phyloP scores from a whole-genome alignment of 2,329 filamentous ascomycete species.

The Orbilia brochopaga region DNA sequence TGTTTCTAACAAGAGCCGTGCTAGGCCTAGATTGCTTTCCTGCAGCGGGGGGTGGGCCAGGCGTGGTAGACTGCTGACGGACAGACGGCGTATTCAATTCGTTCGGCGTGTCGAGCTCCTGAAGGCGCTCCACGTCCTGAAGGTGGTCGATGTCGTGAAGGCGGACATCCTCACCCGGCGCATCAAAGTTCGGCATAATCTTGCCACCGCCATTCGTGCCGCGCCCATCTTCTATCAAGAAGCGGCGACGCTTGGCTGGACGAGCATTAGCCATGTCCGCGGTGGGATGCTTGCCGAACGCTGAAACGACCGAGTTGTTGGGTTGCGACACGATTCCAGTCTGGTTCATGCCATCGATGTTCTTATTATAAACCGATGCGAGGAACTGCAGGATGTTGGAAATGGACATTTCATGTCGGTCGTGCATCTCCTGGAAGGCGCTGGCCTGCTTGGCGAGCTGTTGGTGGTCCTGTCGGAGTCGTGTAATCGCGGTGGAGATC shows the following conservation, averaged over 20 bases:
- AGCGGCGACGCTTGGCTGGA: slow-evolving; percentile 37
- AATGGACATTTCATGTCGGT: slow-evolving; percentile 97
- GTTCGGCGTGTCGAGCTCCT: slow-evolving; percentile 42
- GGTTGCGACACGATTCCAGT: slow-evolving; percentile 29
- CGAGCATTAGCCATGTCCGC: slow-evolving; percentile 36
- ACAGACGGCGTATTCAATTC: slow-evolving; percentile 34
- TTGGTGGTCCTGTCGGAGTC: slow-evolving; percentile 82
- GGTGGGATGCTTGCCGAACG: slow-evolving; percentile 30
- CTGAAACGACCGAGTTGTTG: slow-evolving; percentile 35
- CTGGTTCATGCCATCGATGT: slow-evolving; percentile 70
- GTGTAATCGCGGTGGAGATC: slow-evolving; percentile 80
- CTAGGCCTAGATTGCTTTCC: slow-evolving; percentile 19
- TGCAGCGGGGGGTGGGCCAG: slow-evolving; percentile 14
- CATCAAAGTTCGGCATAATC: slow-evolving; percentile 17
- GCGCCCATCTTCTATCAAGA: slow-evolving; percentile 46
- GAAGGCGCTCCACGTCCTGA: slow-evolving; percentile 37
- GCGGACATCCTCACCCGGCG: slow-evolving; percentile 15
- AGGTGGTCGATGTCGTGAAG: slow-evolving; percentile 23
- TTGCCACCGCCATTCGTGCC: slow-evolving; percentile 14
- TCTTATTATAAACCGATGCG: slow-evolving; percentile 94
- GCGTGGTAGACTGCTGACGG: slow-evolving; percentile 35
- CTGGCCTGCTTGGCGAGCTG: slow-evolving; percentile 86
- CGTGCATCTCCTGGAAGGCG: slow-evolving; percentile 87
- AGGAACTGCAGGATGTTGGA: slow-evolving; percentile 98
- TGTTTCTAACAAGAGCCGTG: slow-evolving; percentile 37